phyloP scores from a whole-genome alignment of 768 basidiomycete species.

The Vararia minispora region DNA sequence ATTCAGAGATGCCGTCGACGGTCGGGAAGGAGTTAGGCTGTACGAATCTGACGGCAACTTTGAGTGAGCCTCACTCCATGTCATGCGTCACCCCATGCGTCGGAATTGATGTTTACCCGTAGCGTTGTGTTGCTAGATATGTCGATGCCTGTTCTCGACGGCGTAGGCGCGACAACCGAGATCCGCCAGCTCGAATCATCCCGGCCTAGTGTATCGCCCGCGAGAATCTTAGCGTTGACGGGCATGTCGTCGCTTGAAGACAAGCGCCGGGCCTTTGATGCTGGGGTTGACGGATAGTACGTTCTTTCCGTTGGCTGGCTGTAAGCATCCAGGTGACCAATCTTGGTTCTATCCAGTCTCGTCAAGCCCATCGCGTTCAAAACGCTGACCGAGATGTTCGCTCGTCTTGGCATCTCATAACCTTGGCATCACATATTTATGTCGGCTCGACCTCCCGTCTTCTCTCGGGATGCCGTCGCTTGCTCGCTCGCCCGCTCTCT shows the following conservation, averaged over 20 bases:
- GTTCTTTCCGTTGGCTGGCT: slow-evolving; percentile 22
- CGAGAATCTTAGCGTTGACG: slow-evolving; percentile 78
- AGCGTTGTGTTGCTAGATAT: slow-evolving; percentile 84
- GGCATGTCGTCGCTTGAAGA: slow-evolving; percentile 92
- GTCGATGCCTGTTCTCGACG: slow-evolving; percentile 92
- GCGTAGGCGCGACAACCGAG: slow-evolving; percentile 66
- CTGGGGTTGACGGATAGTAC: slow-evolving; percentile 92
- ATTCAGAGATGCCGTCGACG: slow-evolving; percentile 72
- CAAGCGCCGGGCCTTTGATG: slow-evolving; percentile 82
- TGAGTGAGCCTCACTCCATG: slow-evolving; percentile 57
- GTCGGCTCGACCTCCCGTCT: background rate
- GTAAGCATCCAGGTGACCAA: background rate
- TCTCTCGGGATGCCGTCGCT: background rate
- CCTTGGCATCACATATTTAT: background rate
- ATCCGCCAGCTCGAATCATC: slow-evolving; percentile 66
- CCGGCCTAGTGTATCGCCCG: slow-evolving; percentile 8
- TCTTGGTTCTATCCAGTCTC: slow-evolving; percentile 35
- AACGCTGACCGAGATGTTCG: slow-evolving; percentile 76
- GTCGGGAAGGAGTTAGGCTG: slow-evolving; percentile 69
- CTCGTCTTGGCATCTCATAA: slow-evolving; percentile 48
- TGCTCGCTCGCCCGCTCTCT: too few species aligned
- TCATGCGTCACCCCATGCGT: background rate
- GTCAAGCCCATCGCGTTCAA: slow-evolving; percentile 96
- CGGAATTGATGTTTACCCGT: slow-evolving; percentile 6
- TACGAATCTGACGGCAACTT: slow-evolving; percentile 70